These are phyloP conservation scores for Fusarium decemcellulare DNA, from an alignment of 2,329 filamentous ascomycete species.

Conservation along the genomic window DNA sequence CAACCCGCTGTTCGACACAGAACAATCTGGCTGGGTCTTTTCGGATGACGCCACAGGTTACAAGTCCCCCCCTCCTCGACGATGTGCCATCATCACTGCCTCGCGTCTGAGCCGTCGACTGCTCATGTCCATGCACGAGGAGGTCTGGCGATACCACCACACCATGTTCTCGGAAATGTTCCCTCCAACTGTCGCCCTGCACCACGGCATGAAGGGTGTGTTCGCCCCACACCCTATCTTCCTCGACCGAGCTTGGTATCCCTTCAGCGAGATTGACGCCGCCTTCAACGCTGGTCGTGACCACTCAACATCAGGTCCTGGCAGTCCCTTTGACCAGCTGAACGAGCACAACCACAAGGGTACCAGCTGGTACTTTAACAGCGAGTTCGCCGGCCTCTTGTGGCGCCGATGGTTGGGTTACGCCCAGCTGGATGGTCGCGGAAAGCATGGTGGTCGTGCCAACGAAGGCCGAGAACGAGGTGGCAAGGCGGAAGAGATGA, in stretches of 20 bases:
- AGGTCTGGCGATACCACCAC: slow-evolving; percentile 76
- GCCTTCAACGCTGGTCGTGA: slow-evolving; percentile 85
- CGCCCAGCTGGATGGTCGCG: slow-evolving; percentile 66
- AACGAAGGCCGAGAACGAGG: slow-evolving; percentile 64
- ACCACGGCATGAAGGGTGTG: slow-evolving; percentile 84
- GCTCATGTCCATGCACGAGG: slow-evolving; percentile 80
- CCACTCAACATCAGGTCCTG: slow-evolving; percentile 73
- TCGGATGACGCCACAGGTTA: slow-evolving; percentile 80
- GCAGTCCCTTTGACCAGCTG: slow-evolving; percentile 76
- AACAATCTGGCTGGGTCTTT: slow-evolving; percentile 81
- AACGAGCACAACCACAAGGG: slow-evolving; percentile 89
- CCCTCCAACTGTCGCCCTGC: slow-evolving; percentile 77
- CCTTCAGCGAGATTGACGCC: slow-evolving; percentile 74
- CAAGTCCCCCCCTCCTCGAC: slow-evolving; percentile 73
- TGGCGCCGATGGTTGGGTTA: slow-evolving; percentile 84
- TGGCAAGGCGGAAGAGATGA: slow-evolving; percentile 66
- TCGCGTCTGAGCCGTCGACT: slow-evolving; percentile 77
- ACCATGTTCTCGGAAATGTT: slow-evolving; percentile 88
- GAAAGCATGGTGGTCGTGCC: slow-evolving; percentile 63
- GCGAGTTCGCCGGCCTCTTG: slow-evolving; percentile 81
- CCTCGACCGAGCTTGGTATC: slow-evolving; percentile 81
- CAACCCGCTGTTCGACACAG: slow-evolving; percentile 82
- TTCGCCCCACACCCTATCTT: slow-evolving; percentile 88
- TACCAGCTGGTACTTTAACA: slow-evolving; percentile 88
- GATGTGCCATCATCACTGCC: slow-evolving; percentile 80